A percentile compares a stretch with the other conserved stretches of the same genome.
Conservation (phyloP, 2,329 filamentous ascomycete species). For the Hymenotorrendiella dingleyae region DNA sequence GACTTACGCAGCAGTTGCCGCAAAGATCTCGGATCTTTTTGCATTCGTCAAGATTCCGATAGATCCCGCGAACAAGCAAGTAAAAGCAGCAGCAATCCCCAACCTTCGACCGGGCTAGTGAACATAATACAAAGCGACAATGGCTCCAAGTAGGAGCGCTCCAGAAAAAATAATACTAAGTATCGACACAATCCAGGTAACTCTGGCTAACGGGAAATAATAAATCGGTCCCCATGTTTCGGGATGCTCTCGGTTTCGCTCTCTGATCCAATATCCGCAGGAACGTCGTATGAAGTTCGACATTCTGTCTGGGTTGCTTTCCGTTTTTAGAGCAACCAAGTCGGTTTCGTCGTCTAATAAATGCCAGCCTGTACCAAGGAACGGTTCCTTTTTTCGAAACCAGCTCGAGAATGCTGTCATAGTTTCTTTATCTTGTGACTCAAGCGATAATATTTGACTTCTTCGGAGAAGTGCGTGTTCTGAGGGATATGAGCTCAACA, state of each 20-base stretch:
- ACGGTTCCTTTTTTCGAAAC: background rate
- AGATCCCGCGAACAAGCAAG: background rate
- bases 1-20: constrained; percentile 10
- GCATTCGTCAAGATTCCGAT: constrained; percentile 4
- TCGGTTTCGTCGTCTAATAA: background rate
- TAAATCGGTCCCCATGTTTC: background rate
- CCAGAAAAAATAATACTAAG: constrained; percentile 5
- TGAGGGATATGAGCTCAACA: background rate
- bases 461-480: background rate
- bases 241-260: background rate
- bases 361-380: background rate
- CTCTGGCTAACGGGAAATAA: background rate
- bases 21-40: constrained; percentile 7
- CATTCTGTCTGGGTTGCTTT: background rate
- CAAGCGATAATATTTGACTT: background rate
- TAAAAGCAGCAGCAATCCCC: constrained; percentile 1
- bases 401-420: background rate
- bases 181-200: background rate
- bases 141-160: constrained; percentile 6
- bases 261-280: background rate
- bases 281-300: background rate
- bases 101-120: background rate
- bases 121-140: constrained; percentile 4
- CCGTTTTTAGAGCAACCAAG: background rate
- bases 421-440: background rate